A percentile compares a stretch with the other conserved stretches of the same genome.
Conservation (phyloP, 176 grass and related monocot genomes). For the Thinopyrum elongatum region DNA sequence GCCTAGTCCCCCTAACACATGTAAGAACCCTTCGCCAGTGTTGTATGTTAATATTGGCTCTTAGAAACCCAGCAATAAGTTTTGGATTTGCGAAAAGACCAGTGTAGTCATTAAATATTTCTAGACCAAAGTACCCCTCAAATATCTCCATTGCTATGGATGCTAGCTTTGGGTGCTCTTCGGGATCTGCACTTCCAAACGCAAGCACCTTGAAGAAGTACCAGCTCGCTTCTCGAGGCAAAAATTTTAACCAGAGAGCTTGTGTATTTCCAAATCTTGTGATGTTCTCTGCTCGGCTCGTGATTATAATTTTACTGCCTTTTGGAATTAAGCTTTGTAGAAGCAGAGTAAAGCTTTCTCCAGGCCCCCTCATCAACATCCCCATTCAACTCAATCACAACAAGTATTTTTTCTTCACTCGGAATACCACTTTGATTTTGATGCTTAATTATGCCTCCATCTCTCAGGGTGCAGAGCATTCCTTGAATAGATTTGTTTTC, state of each 20-base stretch:
- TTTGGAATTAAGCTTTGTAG: background rate
- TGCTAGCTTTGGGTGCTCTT: background rate
- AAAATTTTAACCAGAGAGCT: background rate
- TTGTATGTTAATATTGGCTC: background rate
- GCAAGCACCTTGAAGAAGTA: conserved; percentile 24
- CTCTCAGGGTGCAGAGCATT: too few relatives aligned
- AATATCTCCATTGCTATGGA: conserved; percentile 5
- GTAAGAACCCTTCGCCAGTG: background rate
- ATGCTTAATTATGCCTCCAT: too few relatives aligned
- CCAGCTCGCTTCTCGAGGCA: background rate
- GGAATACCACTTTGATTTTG: too few relatives aligned
- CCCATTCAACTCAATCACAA: background rate
- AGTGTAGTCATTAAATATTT: background rate
- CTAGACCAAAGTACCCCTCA: background rate
- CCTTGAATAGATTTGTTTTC: too few relatives aligned
- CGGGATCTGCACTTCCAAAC: background rate
- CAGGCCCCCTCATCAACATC: background rate
- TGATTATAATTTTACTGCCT: conserved; percentile 28
- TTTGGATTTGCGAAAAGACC: background rate
- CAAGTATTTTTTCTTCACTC: background rate
- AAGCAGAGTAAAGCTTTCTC: background rate
- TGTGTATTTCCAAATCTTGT: background rate
- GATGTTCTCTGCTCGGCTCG: background rate
- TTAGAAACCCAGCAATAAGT: background rate
- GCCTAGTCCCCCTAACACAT: background rate